phyloP scores from a whole-genome alignment of 2,329 filamentous ascomycete genomes.

The Grosmannia huntii region DNA sequence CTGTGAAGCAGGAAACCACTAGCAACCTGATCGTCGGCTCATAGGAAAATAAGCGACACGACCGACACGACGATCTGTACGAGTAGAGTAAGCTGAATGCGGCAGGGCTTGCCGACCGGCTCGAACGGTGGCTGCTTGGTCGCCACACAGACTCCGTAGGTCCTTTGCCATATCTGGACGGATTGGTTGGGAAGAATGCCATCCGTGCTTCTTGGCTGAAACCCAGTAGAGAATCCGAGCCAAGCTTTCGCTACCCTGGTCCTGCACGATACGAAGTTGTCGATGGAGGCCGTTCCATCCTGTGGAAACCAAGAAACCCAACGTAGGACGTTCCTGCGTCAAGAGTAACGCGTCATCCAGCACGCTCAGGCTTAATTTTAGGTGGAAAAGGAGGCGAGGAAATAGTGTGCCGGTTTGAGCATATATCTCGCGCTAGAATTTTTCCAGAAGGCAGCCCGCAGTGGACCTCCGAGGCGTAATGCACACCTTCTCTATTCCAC shows the following conservation, averaged over 20 bases:
- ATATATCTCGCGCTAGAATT: constrained; percentile 1
- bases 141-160: not conserved
- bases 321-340: not conserved
- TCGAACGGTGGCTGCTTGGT: not conserved
- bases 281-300: not conserved
- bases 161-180: not conserved
- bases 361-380: not conserved
- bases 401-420: not conserved
- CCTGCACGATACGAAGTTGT: not conserved
- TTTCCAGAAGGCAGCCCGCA: constrained; percentile 1
- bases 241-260: not conserved
- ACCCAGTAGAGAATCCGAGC: not conserved
- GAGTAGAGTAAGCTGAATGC: not conserved
- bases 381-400: not conserved
- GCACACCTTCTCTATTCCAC: not conserved
- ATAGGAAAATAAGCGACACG: too few species aligned
- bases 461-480: not conserved
- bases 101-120: not conserved
- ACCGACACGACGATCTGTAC: not conserved
- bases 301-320: not conserved
- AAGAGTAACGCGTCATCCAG: not conserved
- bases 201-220: not conserved
- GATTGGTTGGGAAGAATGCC: not conserved
- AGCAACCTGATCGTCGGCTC: too few species aligned
- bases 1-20: too few species aligned